Evolutionary conservation across 768 basidiomycete genomes (phyloP).

Genomic region (Pulveroboletus sp.): DNA sequence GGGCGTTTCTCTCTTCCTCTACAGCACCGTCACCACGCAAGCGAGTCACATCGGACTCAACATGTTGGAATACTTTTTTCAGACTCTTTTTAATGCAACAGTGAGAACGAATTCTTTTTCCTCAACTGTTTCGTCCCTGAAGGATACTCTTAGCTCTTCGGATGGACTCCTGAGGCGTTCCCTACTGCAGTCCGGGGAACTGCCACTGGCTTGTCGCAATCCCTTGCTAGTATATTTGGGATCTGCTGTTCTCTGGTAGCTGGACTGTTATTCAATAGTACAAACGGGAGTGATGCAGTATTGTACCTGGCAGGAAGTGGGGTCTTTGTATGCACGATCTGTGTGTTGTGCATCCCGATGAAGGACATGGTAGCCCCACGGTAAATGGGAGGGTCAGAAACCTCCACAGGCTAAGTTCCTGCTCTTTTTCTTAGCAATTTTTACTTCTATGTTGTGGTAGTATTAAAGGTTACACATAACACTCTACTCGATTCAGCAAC

Average conservation of each 20-base stretch:
- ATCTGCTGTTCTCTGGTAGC: constrained; percentile 2
- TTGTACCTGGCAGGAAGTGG: constrained; percentile 13
- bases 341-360: constrained; percentile 4
- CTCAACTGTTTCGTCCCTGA: neutral
- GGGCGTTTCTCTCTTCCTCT: constrained; percentile 9
- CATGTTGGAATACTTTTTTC: constrained; percentile 9
- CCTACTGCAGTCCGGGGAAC: constrained; percentile 14
- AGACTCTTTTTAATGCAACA: constrained; percentile 6
- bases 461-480: too few species aligned
- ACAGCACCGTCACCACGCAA: constrained; percentile 8
- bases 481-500: too few species aligned
- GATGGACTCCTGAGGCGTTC: constrained; percentile 19
- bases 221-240: constrained; percentile 1
- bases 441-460: too few species aligned
- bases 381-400: neutral
- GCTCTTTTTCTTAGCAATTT: too few species aligned
- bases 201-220: constrained; percentile 6
- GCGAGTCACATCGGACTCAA: constrained; percentile 10
- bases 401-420: too few species aligned
- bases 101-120: neutral
- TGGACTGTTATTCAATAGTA: constrained; percentile 1
- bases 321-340: constrained; percentile 8
- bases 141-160: constrained; percentile 5
- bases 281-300: constrained; percentile 5
- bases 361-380: constrained; percentile 14